A percentile compares a stretch with the other conserved stretches of the same genome.
phyloP scores from a whole-genome alignment of 805 yeast genomes.

The Starmerella apis region DNA sequence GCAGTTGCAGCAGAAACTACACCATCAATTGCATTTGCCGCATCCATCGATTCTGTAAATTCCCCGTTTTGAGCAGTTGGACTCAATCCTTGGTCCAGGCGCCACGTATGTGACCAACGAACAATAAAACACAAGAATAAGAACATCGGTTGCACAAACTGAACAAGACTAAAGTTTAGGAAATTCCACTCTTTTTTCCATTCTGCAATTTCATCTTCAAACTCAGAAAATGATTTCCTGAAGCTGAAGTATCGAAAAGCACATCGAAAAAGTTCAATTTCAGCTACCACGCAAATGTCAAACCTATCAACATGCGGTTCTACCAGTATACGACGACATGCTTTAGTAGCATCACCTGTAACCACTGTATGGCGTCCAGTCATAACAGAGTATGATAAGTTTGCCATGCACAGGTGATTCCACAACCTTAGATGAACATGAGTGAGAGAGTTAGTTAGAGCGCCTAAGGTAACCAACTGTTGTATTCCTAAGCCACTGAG shows the following conservation, averaged over 20 bases:
- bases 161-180: conserved; percentile 57
- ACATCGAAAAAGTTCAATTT: conserved; percentile 49
- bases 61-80: neutral
- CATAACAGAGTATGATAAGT: conserved; percentile 31
- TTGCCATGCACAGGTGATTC: conserved; percentile 61
- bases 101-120: conserved; percentile 10
- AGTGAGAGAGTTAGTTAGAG: conserved; percentile 53
- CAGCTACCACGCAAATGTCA: conserved; percentile 76
- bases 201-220: conserved; percentile 40
- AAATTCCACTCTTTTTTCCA: conserved; percentile 68
- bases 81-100: neutral
- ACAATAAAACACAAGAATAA: conserved; percentile 41
- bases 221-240: conserved; percentile 31
- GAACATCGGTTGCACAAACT: conserved; percentile 62
- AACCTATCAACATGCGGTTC: conserved; percentile 57
- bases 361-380: conserved; percentile 51
- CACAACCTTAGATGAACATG: conserved; percentile 54
- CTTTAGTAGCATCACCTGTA: conserved; percentile 49
- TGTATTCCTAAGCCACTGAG: conserved; percentile 56
- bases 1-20: neutral
- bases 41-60: neutral
- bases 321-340: conserved; percentile 48
- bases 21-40: neutral
- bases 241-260: conserved; percentile 49
- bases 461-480: conserved; percentile 56